A percentile compares a stretch with the other conserved stretches of the same genome.
Evolutionary conservation across 2,329 filamentous ascomycete genomes (phyloP).

Genomic region (Metarhizium sp.): DNA sequence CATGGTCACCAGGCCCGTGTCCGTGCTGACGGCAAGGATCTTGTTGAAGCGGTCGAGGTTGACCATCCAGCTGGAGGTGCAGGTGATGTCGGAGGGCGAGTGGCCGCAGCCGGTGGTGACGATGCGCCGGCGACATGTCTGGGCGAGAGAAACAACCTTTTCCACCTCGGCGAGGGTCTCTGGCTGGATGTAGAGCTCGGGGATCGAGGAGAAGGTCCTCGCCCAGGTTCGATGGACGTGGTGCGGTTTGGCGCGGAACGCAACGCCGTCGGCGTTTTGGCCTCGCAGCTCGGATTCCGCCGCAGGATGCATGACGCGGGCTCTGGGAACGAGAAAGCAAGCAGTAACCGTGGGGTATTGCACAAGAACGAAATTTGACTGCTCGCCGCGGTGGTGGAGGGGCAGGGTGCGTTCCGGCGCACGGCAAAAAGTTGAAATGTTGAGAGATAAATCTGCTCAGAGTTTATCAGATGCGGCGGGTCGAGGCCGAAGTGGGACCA

Average conservation of each 20-base stretch:
- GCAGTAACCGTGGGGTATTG: no score
- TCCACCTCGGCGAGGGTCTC: constrained; percentile 71
- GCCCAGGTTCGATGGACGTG: constrained; percentile 92
- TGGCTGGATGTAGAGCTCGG: constrained; percentile 86
- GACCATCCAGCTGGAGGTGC: constrained; percentile 87
- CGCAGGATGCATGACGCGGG: constrained; percentile 24
- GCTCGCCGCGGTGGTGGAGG: neutral
- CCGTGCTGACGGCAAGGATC: constrained; percentile 59
- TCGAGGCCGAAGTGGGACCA: neutral
- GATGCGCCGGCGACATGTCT: constrained; percentile 69
- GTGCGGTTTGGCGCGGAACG: constrained; percentile 65
- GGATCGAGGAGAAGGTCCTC: constrained; percentile 77
- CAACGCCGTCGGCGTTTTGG: constrained; percentile 33
- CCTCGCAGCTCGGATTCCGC: constrained; percentile 23
- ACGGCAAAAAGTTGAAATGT: neutral
- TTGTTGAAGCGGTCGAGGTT: constrained; percentile 79
- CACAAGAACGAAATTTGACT: neutral
- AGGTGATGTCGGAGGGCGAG: constrained; percentile 85
- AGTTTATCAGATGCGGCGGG: constrained; percentile 1
- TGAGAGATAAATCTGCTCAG: neutral
- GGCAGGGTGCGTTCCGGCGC: neutral
- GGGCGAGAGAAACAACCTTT: constrained; percentile 72
- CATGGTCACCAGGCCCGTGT: constrained; percentile 60
- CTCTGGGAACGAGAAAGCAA: neutral
- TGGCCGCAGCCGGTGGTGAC: constrained; percentile 86